These are phyloP conservation scores for Cardamine occulta DNA, from an alignment of 345 rosid species.

Conservation along the genomic window DNA sequence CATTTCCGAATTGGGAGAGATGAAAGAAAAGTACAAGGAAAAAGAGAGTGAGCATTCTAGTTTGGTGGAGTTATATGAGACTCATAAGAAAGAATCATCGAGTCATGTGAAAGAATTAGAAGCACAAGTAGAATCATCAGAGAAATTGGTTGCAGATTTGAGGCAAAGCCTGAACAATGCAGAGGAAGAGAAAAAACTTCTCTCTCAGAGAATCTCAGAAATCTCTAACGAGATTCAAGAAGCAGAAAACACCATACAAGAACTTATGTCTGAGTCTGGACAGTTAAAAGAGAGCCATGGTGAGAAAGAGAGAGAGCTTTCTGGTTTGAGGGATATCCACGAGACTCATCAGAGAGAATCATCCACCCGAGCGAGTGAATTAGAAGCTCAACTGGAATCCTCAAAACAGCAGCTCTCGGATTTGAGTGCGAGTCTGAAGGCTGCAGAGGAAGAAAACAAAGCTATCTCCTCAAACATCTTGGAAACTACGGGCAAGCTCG, in stretches of 20 bases:
- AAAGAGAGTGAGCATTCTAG: slow-evolving; percentile 63
- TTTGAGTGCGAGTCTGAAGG: slow-evolving; percentile 48
- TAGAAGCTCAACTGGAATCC: slow-evolving; percentile 49
- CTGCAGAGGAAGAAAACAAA: slow-evolving; percentile 55
- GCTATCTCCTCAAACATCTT: slow-evolving; percentile 53
- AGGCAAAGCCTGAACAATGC: slow-evolving; percentile 47
- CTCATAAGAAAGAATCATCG: slow-evolving; percentile 53
- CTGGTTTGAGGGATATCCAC: slow-evolving; percentile 54
- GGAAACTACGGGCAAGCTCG: slow-evolving; percentile 53
- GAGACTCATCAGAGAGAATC: slow-evolving; percentile 58
- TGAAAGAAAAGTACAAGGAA: slow-evolving; percentile 51
- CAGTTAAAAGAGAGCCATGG: slow-evolving; percentile 51
- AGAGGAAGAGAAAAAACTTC: slow-evolving; percentile 58
- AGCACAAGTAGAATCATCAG: slow-evolving; percentile 53
- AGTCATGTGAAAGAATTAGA: slow-evolving; percentile 40
- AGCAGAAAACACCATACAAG: slow-evolving; percentile 52
- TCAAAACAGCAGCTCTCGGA: slow-evolving; percentile 54
- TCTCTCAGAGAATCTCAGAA: slow-evolving; percentile 54
- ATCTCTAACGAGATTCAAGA: slow-evolving; percentile 54
- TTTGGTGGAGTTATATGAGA: slow-evolving; percentile 57
- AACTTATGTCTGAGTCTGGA: slow-evolving; percentile 50
- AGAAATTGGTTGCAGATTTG: slow-evolving; percentile 51
- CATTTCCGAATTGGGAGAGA: slow-evolving; percentile 48
- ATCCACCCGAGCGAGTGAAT: slow-evolving; percentile 42
- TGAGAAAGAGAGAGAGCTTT: slow-evolving; percentile 63